A percentile compares a stretch with the other conserved stretches of the same genome.
phyloP scores from a whole-genome alignment of 495 filamentous ascomycete genomes.

The Elasticomyces elasticus region DNA sequence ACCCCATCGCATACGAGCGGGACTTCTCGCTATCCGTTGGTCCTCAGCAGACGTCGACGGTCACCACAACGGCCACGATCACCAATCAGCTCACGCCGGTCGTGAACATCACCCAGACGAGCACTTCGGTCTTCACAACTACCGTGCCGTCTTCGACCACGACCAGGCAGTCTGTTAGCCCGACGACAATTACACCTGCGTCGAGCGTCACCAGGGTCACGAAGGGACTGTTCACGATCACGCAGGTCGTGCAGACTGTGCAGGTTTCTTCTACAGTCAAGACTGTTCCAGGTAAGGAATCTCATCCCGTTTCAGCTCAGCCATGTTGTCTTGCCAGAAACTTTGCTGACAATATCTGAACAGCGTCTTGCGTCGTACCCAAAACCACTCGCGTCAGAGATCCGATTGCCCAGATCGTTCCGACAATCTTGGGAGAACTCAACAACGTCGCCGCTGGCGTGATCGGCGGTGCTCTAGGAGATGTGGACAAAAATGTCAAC shows the following conservation, averaged over 20 bases:
- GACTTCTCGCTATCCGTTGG: slow-evolving; percentile 31
- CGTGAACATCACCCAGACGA: slow-evolving; percentile 22
- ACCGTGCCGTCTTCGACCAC: slow-evolving; percentile 12
- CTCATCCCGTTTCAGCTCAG: background rate
- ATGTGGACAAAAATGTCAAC: background rate
- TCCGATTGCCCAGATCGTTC: slow-evolving; percentile 22
- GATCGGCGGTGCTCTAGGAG: background rate
- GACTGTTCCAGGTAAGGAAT: slow-evolving; percentile 22
- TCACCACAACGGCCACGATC: slow-evolving; percentile 12
- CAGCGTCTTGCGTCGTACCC: slow-evolving; percentile 6
- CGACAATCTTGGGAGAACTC: slow-evolving; percentile 17
- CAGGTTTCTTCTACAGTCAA: slow-evolving; percentile 18
- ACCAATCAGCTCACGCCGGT: slow-evolving; percentile 14
- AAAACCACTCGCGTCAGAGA: slow-evolving; percentile 11
- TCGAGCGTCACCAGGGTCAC: slow-evolving; percentile 23
- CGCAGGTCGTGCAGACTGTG: slow-evolving; percentile 16
- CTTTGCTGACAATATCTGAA: background rate
- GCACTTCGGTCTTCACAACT: slow-evolving; percentile 11
- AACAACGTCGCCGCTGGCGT: background rate
- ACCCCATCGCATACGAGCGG: slow-evolving; percentile 29
- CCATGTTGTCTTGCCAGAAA: background rate
- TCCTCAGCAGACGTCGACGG: slow-evolving; percentile 27
- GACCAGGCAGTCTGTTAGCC: slow-evolving; percentile 21
- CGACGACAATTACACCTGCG: slow-evolving; percentile 24
- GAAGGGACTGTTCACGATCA: slow-evolving; percentile 23